Conservation (phyloP, 345 rosid genomes). For the Chamaenerion angustifolium region DNA sequence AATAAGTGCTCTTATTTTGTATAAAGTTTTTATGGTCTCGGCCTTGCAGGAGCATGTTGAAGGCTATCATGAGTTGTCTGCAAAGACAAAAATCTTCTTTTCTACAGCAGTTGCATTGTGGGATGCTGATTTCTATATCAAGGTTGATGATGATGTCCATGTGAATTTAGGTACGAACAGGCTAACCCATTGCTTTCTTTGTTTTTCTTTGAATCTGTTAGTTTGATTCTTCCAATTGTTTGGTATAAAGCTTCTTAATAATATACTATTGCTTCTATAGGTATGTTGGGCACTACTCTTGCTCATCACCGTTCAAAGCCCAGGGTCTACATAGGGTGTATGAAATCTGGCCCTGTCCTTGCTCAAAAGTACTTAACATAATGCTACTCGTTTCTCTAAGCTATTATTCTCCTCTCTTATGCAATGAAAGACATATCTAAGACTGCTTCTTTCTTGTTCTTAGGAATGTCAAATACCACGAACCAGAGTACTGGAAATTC, state of each 20-base stretch:
- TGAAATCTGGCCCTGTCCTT: conserved; percentile 99
- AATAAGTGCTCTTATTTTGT: background rate
- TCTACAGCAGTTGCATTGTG: conserved; percentile 84
- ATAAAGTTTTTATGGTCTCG: conserved; percentile 2
- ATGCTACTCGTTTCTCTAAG: background rate
- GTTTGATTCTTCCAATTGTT: background rate
- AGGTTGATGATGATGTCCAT: conserved; percentile 98
- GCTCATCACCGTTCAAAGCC: conserved; percentile 85
- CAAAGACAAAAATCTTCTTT: conserved; percentile 89
- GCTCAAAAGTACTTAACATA: conserved; percentile 51
- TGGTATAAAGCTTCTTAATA: no score
- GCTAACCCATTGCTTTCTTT: background rate
- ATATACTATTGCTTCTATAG: conserved; percentile 18
- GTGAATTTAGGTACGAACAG: conserved; percentile 78
- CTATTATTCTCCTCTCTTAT: background rate
- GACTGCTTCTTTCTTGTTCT: conserved; percentile 2
- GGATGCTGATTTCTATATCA: conserved; percentile 91
- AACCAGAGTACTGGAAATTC: conserved; percentile 97
- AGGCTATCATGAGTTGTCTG: conserved; percentile 95
- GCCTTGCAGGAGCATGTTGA: conserved; percentile 73
- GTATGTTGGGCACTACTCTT: conserved; percentile 80
- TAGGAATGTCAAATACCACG: conserved; percentile 92
- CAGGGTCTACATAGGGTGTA: conserved; percentile 82
- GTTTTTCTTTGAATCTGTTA: background rate
- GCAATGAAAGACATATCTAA: background rate